Evolutionary conservation across 163 green algal genomes (phyloP), one percentile per base, ranked within the genome.

Genomic region (Picocystis sp.): DNA sequence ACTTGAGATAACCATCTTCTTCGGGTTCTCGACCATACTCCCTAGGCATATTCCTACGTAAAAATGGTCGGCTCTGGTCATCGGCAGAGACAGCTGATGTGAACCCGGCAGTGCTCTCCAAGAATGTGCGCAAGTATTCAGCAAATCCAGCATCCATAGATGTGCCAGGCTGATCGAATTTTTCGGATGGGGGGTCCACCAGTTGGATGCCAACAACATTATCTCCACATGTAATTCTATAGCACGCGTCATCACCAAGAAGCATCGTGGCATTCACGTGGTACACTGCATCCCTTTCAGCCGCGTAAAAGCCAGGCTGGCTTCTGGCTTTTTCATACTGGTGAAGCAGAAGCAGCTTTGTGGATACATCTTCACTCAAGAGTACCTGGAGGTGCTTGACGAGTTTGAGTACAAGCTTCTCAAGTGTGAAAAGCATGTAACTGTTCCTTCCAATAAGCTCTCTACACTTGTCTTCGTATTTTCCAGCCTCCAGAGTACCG

Each of bases 331-430:
- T 62, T 72, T 96, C 88, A 53, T 96, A 95, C 22, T 72, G 66
- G 72, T 82, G 83, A 55, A 96, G 69, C 22, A 84, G 72, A 42
- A 80, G 67, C 33, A 95, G 72, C 45, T 74, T 72, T 1, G n/a
- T 52, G 22, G 43, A 51, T 38, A 75, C n/a, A 11, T 89, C 81
- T 17, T 88, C 82, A 22, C 47, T 23, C 29, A 81, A 56, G 29
- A 86, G 47, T 43, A 59, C 54, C 58, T 86, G 76, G 60, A 92
- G 72, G 64, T 69, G 61, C 29, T 57, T 51, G 17, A 78, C 52
- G 57, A 93, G 84, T 61, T 90, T 90, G 15, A 93, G 71, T 23
- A 93, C 75, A 44, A 98, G 80, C 79, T 97, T 97, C 74, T 97
- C 90, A 46, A 97, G 72, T 21, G 89, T 97, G 74, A 97, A 97